Base-by-base conservation (phyloP, 108 stramenopile species). In the Nitzschia inconspicua region DNA sequence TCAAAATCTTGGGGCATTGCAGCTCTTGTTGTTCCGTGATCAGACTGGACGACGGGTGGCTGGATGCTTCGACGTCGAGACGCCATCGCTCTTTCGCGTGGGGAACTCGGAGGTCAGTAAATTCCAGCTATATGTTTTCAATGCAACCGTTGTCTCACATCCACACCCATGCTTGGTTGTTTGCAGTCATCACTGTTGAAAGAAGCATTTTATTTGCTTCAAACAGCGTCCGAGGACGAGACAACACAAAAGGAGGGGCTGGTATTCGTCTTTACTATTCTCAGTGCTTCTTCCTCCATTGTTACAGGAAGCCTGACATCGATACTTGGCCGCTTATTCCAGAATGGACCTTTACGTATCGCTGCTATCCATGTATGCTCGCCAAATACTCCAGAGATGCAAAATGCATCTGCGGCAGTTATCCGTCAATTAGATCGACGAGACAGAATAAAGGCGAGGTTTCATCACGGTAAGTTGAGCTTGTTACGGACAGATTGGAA, bases 181-280 rank as follows among this genome's bases (percentile, higher is more conserved):
- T n/a, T n/a, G n/a, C n/a, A n/a, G n/a, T n/a, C n/a, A n/a, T n/a
- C n/a, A n/a, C n/a, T n/a, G n/a, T n/a, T n/a, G n/a, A n/a, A n/a
- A n/a, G n/a, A n/a, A n/a, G n/a, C n/a, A n/a, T 31, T 51, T 10
- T 51, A 51, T 0, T 19, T 51, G 19, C 30, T 51, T 28, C 50
- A 51, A 51, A 31, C 34, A 32, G 50, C 50, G 16, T 51, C 50
- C 10, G 50, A 51, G 13, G 50, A 51, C 29, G 50, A 1, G 4
- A 31, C 30, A 51, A 51, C 50, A 51, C 50, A 51, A 51, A 51
- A 5, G 29, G 30, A 51, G 50, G 50, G 50, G 0, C 30, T 51
- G 8, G 50, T 51, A 11, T 51, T 51, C 29, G 34, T 51, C 11
- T 51, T 51, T 0, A 51, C n/a, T 51, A 31, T 30, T 51, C 5